phyloP scores from a whole-genome alignment of 2,329 filamentous ascomycete species.

The Aspergillus floridensis region DNA sequence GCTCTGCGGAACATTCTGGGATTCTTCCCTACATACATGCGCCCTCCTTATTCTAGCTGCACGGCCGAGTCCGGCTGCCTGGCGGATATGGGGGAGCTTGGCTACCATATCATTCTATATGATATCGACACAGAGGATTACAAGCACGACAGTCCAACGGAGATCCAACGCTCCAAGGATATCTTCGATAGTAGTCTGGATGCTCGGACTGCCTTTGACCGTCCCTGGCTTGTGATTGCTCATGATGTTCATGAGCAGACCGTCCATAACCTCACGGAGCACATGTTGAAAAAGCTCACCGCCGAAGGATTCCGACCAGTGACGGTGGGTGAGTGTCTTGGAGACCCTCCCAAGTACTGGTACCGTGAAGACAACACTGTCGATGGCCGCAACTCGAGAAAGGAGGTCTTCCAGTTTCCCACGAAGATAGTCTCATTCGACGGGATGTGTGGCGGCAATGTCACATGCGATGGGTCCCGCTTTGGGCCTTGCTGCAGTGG shows the following conservation, averaged over 20 bases:
- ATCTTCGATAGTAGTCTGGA: slow-evolving; percentile 37
- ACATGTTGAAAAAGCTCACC: slow-evolving; percentile 37
- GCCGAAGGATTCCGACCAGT: slow-evolving; percentile 37
- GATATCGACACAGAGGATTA: slow-evolving; percentile 51
- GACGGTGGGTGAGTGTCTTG: slow-evolving; percentile 46
- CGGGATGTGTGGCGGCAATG: slow-evolving; percentile 35
- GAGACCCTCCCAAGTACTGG: slow-evolving; percentile 39
- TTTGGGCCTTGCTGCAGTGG: slow-evolving; percentile 36
- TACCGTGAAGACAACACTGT: slow-evolving; percentile 38
- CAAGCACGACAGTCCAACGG: slow-evolving; percentile 36
- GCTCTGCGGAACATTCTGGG: slow-evolving; percentile 50
- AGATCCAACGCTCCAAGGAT: slow-evolving; percentile 42
- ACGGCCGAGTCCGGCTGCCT: slow-evolving; percentile 37
- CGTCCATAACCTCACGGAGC: slow-evolving; percentile 42
- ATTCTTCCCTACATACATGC: slow-evolving; percentile 53
- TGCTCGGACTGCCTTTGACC: slow-evolving; percentile 24
- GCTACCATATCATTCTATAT: slow-evolving; percentile 50
- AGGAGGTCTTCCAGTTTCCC: slow-evolving; percentile 12
- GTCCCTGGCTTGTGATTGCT: slow-evolving; percentile 42
- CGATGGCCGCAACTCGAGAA: slow-evolving; percentile 19
- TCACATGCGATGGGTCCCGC: slow-evolving; percentile 34
- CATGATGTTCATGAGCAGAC: slow-evolving; percentile 46
- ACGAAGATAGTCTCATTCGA: slow-evolving; percentile 28
- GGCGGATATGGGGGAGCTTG: slow-evolving; percentile 44
- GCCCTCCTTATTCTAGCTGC: slow-evolving; percentile 50